A percentile compares a stretch with the other conserved stretches of the same genome.
Evolutionary conservation across 1,284 basidiomycete genomes (phyloP).

Genomic region (Lentinus polychrous): DNA sequence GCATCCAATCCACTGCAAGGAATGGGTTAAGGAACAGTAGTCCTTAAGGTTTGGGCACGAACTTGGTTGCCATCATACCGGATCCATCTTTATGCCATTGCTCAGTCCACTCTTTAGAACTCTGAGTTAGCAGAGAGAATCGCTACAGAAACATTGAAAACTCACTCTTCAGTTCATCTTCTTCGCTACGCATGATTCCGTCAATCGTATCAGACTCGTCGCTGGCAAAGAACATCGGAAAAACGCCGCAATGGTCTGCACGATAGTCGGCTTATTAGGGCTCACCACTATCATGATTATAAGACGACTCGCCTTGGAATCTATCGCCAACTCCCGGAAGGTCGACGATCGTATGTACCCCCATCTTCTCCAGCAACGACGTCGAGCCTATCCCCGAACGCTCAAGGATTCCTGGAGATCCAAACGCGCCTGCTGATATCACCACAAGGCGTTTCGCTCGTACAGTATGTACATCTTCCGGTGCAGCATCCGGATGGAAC

Average conservation of each 20-base stretch:
- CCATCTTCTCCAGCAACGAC: constrained; percentile 32
- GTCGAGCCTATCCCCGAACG: constrained; percentile 25
- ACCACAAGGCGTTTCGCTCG: constrained; percentile 39
- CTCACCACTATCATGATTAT: background rate
- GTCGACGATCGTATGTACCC: constrained; percentile 37
- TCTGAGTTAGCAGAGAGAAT: background rate
- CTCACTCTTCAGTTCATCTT: constrained; percentile 23
- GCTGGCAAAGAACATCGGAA: constrained; percentile 29
- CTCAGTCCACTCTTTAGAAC: constrained; percentile 27
- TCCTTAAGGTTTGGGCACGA: background rate
- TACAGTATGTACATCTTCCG: constrained; percentile 20
- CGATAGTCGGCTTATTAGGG: background rate
- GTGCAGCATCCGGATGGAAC: constrained; percentile 18
- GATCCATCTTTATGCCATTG: constrained; percentile 39
- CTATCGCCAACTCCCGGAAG: constrained; percentile 53
- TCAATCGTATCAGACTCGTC: constrained; percentile 39
- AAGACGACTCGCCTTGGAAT: constrained; percentile 36
- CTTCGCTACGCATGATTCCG: constrained; percentile 31
- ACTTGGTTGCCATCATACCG: constrained; percentile 48
- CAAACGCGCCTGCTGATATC: constrained; percentile 45
- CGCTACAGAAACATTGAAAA: background rate
- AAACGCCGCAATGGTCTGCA: constrained; percentile 38
- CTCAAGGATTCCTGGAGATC: constrained; percentile 48
- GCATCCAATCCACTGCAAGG: constrained; percentile 32
- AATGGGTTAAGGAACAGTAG: background rate